Base-by-base conservation (phyloP, 768 basidiomycete genomes). In the Austroboletus eburneus region DNA sequence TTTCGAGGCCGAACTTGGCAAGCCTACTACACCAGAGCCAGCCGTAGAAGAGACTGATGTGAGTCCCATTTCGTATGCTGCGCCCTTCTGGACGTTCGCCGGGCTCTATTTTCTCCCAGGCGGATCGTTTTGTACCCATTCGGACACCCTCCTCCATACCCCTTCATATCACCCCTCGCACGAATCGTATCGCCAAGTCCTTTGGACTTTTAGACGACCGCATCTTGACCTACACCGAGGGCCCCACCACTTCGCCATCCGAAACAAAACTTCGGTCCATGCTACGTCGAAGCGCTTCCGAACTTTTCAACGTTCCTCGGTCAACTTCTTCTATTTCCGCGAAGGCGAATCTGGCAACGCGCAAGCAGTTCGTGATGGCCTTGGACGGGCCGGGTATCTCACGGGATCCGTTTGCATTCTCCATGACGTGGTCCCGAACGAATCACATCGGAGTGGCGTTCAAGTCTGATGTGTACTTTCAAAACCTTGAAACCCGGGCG, bases 301-400 rank as follows among this genome's bases (percentile, higher is more conserved):
- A 75, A 18, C 73, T 85, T 14, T 77, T 82, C 50, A 51, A 58
- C 29, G 51, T 61, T 7, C 58, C 71, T 4, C 58, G 61, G 3
- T 39, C 46, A 12, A 50, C 55, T 42, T 58, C 70, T 37, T 38
- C 65, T 49, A 70, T 75, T 12, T 85, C 83, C 5, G 79, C 80
- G 4, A 71, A 69, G n/a, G 73, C 80, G 33, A 78, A 84, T 55
- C 69, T 85, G 8, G 77, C 69, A 32, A 68, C 71, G 48, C 72
- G 72, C 37, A 72, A 71, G 44, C 79, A 83, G 45, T 81, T 78
- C 56, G 51, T 76, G 3, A 69, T 83, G 54, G 76, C 78, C 0
- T 68, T 85, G n/a, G 83, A 85, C 54, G 80, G 79, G 13, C 83
- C 83, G 0, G 81, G 80, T 4, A 75, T 85, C 21, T 71, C 77